Percentiles rank a stretch among this genome's conserved stretches.
Evolutionary conservation across 805 yeast species (phyloP).

Genomic region (Kluyveromyces siamensis): DNA sequence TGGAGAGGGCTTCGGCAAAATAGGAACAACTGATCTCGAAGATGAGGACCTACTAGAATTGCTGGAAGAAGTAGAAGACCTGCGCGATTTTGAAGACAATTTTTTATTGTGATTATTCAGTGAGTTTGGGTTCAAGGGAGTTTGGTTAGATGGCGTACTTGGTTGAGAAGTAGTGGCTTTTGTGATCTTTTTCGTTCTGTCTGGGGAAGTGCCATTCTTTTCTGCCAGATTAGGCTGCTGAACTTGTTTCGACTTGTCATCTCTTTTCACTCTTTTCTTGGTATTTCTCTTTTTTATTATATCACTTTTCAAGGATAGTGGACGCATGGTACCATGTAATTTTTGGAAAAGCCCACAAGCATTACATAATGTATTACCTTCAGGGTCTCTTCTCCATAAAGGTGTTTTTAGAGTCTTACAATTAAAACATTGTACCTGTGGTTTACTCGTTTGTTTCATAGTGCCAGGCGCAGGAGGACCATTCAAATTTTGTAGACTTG

Average conservation of each 20-base stretch:
- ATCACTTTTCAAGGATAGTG: conserved; percentile 82
- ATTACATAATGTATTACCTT: conserved; percentile 88
- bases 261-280: conserved; percentile 47
- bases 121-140: conserved; percentile 11
- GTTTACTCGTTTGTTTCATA: conserved; percentile 18
- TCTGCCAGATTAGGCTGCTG: neutral
- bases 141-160: neutral
- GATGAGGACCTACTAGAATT: conserved; percentile 24
- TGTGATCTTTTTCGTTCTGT: neutral
- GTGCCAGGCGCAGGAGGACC: conserved; percentile 3
- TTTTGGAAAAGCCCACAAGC: conserved; percentile 93
- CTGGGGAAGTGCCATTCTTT: neutral
- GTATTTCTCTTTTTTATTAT: conserved; percentile 73
- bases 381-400: conserved; percentile 87
- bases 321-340: conserved; percentile 91
- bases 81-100: conserved; percentile 16
- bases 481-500: neutral
- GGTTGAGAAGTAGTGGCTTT: neutral
- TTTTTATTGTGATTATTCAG: conserved; percentile 14
- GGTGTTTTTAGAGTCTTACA: conserved; percentile 93
- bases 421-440: conserved; percentile 57
- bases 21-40: conserved; percentile 27
- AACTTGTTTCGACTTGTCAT: conserved; percentile 5
- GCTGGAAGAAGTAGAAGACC: conserved; percentile 25
- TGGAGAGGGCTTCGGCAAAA: conserved; percentile 28